phyloP scores from a whole-genome alignment of 2,329 filamentous ascomycete species.

The Aspergillus eucalypticola region DNA sequence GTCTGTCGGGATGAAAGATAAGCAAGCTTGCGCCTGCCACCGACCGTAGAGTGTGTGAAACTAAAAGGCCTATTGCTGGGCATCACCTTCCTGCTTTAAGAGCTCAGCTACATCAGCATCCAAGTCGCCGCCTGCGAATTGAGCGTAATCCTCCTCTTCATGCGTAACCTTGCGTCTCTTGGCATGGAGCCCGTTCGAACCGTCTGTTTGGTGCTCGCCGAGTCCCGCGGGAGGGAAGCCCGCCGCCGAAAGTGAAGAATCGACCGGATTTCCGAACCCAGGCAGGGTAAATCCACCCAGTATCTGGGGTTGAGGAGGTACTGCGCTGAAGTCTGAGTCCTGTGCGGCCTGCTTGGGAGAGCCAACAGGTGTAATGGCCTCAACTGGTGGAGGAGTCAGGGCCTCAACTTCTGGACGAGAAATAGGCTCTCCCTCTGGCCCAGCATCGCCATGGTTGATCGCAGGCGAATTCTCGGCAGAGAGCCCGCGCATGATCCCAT shows the following conservation, averaged over 20 bases:
- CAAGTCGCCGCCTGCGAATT: conserved; percentile 56
- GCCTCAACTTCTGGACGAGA: conserved; percentile 79
- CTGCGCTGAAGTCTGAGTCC: conserved; percentile 31
- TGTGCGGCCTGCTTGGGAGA: conserved; percentile 45
- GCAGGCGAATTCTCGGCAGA: conserved; percentile 59
- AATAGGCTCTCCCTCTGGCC: conserved; percentile 31
- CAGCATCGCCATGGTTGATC: conserved; percentile 42
- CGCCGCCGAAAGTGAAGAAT: conserved; percentile 19
- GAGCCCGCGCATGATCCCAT: conserved; percentile 83
- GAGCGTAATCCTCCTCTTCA: conserved; percentile 45
- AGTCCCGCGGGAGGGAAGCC: conserved; percentile 23
- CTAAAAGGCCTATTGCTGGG: conserved; percentile 12
- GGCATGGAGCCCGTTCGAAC: conserved; percentile 34
- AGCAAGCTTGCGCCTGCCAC: not conserved
- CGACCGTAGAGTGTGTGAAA: not conserved
- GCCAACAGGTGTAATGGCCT: conserved; percentile 54
- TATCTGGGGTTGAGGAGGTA: conserved; percentile 17
- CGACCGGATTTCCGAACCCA: conserved; percentile 21
- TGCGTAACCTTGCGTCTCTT: conserved; percentile 54
- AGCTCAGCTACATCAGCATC: conserved; percentile 64
- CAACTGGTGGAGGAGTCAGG: conserved; percentile 75
- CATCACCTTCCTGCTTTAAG: conserved; percentile 49
- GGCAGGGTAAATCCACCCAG: conserved; percentile 23
- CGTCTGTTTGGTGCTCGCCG: conserved; percentile 26
- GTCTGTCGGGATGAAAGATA: not conserved